A percentile compares a stretch with the other conserved stretches of the same genome.
These are phyloP conservation scores for Mesotaenium endlicherianum DNA, from an alignment of 139 green algal species.

Conservation along the genomic window DNA sequence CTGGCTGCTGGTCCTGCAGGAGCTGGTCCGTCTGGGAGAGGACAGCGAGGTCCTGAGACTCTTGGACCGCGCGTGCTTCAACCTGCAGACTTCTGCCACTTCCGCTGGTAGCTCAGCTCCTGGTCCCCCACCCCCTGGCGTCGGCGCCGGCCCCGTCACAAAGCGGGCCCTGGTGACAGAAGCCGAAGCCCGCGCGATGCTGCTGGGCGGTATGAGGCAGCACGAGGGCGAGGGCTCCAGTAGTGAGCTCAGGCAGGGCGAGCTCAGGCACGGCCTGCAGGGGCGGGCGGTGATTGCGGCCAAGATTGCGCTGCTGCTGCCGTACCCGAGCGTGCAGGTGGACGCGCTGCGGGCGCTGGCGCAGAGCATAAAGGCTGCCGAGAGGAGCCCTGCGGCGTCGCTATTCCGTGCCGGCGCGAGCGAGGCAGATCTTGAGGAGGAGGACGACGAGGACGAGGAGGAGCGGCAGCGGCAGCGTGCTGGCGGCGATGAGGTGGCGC, in stretches of 20 bases:
- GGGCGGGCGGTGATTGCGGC: background rate
- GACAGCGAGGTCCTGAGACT: background rate
- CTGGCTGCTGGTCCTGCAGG: slow-evolving; percentile 8
- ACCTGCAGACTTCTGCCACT: too few species aligned
- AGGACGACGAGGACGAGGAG: background rate
- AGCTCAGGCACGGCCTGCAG: too few species aligned
- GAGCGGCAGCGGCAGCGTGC: background rate
- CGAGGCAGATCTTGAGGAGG: background rate
- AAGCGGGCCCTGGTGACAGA: too few species aligned
- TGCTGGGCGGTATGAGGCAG: too few species aligned
- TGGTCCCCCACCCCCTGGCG: too few species aligned
- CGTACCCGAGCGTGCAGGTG: background rate
- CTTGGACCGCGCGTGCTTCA: too few species aligned
- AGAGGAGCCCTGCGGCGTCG: background rate
- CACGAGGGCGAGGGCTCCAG: too few species aligned
- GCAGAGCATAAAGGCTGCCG: background rate
- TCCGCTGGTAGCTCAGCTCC: too few species aligned
- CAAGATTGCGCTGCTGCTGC: slow-evolving; percentile 19
- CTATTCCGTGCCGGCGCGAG: background rate
- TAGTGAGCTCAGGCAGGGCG: too few species aligned
- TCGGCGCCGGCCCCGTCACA: too few species aligned
- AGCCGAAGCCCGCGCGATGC: too few species aligned
- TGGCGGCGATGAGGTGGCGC: too few species aligned
- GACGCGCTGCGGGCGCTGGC: background rate
- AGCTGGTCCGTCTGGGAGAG: background rate